Base-by-base conservation (phyloP, 2,329 filamentous ascomycete genomes). In the Pseudogymnoascus sp. region DNA sequence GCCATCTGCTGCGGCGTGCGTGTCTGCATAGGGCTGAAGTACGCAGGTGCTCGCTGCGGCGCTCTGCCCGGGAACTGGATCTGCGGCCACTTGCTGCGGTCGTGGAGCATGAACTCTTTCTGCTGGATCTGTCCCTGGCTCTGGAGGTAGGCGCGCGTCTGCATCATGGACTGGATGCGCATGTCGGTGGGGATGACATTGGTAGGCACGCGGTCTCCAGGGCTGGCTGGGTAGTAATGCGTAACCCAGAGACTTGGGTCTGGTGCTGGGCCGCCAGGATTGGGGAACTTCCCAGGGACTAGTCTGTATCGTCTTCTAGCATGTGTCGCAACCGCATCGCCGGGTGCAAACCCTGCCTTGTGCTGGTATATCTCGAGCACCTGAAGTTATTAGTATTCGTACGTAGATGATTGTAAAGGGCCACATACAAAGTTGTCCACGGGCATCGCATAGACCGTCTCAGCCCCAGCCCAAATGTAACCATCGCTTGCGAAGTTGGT, bases 41-140 rank as follows among this genome's bases (percentile, higher is more conserved):
- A 73, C 60, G 70, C 67, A 16, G 66, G 65, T 25, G 64, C 65
- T 35, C 62, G 16, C 16, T 63, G 75, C 69, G 75, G 68, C 75
- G 77, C 33, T 75, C 76, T 63, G 80, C 81, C 65, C 0, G 89
- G 89, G 66, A 90, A 85, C 50, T 85, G 85, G 65, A 97, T 88
- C 23, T 87, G 86, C 3, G 94, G 93, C 92, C 93, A 97, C 76
- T 91, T 95, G 67, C 86, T 83, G 42, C 91, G 86, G 75, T 97
- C 94, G 60, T 90, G 86, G 18, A 97, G 82, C 87, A 97, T 95
- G 73, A 97, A 97, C 70, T 97, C 92, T 72, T 96, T 96, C 69
- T 91, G 88, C 63, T 88, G 84, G 50, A 96, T 86, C 70, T 92
- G 89, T 5, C 92, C 93, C 67, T 90, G 89, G 62, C 80, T 82